Conservation (phyloP, 352 stramenopile species). For the Phytophthora vignae region DNA sequence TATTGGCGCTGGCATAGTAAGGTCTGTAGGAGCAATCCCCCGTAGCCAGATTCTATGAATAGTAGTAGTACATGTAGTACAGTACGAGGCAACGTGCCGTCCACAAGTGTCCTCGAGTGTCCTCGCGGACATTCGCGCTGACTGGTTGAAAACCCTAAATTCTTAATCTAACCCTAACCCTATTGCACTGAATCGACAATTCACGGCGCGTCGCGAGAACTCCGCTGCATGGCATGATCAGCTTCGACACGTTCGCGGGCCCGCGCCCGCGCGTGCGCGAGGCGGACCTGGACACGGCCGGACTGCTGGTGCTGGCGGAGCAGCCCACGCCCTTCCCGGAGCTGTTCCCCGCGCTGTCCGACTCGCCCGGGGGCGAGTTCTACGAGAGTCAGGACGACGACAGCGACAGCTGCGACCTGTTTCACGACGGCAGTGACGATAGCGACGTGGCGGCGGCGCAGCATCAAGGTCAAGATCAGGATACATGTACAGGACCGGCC, state of each 20-base stretch:
- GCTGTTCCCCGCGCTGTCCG: slow-evolving; percentile 15
- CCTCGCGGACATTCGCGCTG: not conserved
- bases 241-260: slow-evolving; percentile 79
- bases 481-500: not conserved
- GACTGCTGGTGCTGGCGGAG: slow-evolving; percentile 39
- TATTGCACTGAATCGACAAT: not conserved
- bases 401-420: slow-evolving; percentile 45
- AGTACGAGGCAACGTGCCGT: not conserved
- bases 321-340: slow-evolving; percentile 5
- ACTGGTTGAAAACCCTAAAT: not conserved
- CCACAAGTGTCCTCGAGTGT: slow-evolving; percentile 4
- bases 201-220: not conserved
- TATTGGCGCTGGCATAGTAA: no score
- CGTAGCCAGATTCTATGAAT: no score
- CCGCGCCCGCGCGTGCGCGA: slow-evolving; percentile 43
- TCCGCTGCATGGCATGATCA: slow-evolving; percentile 74
- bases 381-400: slow-evolving; percentile 44
- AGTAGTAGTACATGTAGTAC: not conserved
- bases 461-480: not conserved
- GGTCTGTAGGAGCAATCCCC: no score
- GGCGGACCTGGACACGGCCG: slow-evolving; percentile 39
- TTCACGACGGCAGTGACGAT: slow-evolving; percentile 19
- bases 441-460: slow-evolving; percentile 2
- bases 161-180: not conserved
- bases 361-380: slow-evolving; percentile 18